Percentiles rank a stretch among this genome's conserved stretches.
phyloP scores from a whole-genome alignment of 805 yeast species.

The Cyberlindnera bimundalis region DNA sequence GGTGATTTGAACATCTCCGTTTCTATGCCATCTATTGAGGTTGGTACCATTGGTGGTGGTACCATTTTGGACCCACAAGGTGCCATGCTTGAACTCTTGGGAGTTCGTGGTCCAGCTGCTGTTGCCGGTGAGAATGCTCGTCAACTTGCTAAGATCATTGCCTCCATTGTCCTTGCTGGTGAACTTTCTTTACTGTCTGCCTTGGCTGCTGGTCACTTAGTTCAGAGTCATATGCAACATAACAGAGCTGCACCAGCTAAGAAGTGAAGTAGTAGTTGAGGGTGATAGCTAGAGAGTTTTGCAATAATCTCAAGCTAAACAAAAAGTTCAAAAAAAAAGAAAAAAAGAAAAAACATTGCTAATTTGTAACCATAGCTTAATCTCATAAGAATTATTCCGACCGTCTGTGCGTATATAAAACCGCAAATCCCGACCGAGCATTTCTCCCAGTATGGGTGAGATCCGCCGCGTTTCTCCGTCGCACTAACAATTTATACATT shows the following conservation, averaged over 20 bases:
- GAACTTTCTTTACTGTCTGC: conserved; percentile 95
- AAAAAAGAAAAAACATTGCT: no score
- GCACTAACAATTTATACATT: no score
- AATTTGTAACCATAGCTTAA: no score
- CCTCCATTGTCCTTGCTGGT: conserved; percentile 93
- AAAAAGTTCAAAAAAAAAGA: no score
- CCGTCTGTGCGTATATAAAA: no score
- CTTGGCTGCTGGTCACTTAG: conserved; percentile 97
- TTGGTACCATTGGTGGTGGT: conserved; percentile 99
- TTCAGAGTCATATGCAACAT: conserved; percentile 95
- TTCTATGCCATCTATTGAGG: conserved; percentile 99
- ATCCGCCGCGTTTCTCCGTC: not conserved
- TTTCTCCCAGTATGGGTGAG: not conserved
- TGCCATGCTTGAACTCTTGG: conserved; percentile 90
- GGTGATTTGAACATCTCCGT: conserved; percentile 90
- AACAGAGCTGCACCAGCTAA: conserved; percentile 52
- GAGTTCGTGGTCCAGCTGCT: conserved; percentile 93
- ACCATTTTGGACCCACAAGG: conserved; percentile 96
- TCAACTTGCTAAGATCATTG: conserved; percentile 87
- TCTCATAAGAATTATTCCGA: no score
- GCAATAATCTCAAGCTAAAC: no score
- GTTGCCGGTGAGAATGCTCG: conserved; percentile 94
- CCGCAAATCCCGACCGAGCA: not conserved
- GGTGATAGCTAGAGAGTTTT: no score
- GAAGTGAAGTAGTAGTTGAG: conserved; percentile 11